Conservation (phyloP, 73 alveolate genomes). For the Effrenium voratum region DNA sequence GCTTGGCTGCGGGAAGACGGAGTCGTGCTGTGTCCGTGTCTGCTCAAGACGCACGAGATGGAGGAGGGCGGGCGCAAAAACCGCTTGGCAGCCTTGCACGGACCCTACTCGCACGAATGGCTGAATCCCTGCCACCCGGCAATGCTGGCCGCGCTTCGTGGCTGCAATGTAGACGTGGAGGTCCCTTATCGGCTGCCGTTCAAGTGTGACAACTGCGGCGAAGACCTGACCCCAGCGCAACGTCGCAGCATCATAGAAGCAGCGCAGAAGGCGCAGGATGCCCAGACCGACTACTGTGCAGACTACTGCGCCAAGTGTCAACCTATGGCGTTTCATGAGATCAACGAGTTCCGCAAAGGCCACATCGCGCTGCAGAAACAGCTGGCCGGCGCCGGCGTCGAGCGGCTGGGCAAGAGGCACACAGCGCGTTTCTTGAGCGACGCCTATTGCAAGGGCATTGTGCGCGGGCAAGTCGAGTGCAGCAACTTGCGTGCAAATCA, state of each 20-base stretch:
- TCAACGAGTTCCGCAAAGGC: not conserved
- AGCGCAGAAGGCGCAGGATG: not conserved
- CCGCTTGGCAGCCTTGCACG: not conserved
- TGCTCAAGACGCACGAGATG: not conserved
- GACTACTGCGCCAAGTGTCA: not conserved
- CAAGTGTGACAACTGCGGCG: not conserved
- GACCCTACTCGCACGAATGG: not conserved
- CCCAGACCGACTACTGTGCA: not conserved
- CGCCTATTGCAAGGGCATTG: not conserved
- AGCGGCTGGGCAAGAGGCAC: not conserved
- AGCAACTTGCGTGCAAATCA: not conserved
- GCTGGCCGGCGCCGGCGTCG: not conserved
- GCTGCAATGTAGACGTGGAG: slow-evolving; percentile 7
- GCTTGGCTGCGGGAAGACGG: not conserved
- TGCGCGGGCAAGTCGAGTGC: slow-evolving; percentile 24
- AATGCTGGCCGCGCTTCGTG: not conserved
- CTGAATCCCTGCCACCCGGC: not conserved
- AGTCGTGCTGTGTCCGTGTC: not conserved
- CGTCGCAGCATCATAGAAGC: not conserved
- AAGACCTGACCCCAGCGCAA: not conserved
- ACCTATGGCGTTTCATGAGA: not conserved
- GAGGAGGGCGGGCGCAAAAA: not conserved
- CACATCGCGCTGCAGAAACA: not conserved
- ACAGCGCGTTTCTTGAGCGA: not conserved
- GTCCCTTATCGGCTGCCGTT: not conserved